Base-by-base conservation (phyloP, 805 yeast species). In the Candida schatavii region DNA sequence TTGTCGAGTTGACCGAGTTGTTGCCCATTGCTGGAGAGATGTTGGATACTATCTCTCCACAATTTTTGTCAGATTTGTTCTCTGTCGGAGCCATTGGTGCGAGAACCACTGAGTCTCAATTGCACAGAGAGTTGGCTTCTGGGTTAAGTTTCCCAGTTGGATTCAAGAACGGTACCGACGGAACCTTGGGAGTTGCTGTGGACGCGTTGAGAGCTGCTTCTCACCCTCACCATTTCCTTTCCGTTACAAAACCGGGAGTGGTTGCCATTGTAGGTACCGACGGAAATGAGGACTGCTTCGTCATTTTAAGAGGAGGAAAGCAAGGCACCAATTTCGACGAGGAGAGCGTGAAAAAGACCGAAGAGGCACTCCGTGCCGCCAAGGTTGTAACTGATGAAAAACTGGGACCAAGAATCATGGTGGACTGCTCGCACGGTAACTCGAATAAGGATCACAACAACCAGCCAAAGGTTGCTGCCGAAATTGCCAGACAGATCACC, bases 71-170 rank as follows among this genome's bases (percentile, higher is more conserved):
- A 39, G 99, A 91, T 65, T 79, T 91, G 52, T 85, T 91, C 77
- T 86, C 96, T 20, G 80, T 93, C 41, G 99, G 99, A 57, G 99
- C 99, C 37, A 90, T 91, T 63, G 99, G 99, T 57, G 99, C 99
- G 30, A 85, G 99, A 75, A 91, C 99, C 35, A 91, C 99, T 30
- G 99, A 91, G 72, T 89, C 97, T 30, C 99, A 91, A 72, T 79
- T 91, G 41, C 99, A 91, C 67, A 83, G 99, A 66, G 99, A 91
- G 67, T 78, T 91, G 52, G 96, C 98, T 3, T 89, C 97, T 0
- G 99, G 98, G 25, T 73, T 93, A 36, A 87, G 96, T 3, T 91
- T 93, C 88, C 99, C 99, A 33, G 88, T 91, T 45, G 99, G 99
- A 41, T 91, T 91, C 83, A 91, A 91, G 64, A 91, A 91, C 61